Percentiles rank a stretch among this genome's conserved stretches.
phyloP scores from a whole-genome alignment of 495 filamentous ascomycete species.

The Talaromyces stipitatus region DNA sequence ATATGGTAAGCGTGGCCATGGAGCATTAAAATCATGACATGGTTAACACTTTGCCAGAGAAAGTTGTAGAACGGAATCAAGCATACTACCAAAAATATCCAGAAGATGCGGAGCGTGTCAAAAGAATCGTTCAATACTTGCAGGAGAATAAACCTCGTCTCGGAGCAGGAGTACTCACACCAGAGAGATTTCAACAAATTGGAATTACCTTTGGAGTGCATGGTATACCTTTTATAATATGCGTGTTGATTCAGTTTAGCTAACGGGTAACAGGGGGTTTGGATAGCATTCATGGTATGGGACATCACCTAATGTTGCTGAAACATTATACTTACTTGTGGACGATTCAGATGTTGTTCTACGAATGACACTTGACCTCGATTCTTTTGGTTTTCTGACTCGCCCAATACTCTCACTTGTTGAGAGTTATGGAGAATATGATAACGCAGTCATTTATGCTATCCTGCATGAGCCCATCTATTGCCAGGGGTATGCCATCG shows the following conservation, averaged over 20 bases:
- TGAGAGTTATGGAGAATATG: constrained; percentile 58
- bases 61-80: constrained; percentile 57
- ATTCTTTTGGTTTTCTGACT: constrained; percentile 64
- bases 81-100: constrained; percentile 82
- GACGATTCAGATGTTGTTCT: constrained; percentile 52
- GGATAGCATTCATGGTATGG: constrained; percentile 55
- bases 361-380: constrained; percentile 59
- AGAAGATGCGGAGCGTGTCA: constrained; percentile 68
- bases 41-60: constrained; percentile 29
- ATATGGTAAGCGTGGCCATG: constrained; percentile 38
- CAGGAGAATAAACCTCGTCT: constrained; percentile 47
- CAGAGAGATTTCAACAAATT: constrained; percentile 62
- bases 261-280: constrained; percentile 45
- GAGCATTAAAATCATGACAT: neutral
- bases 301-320: neutral
- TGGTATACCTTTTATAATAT: constrained; percentile 29
- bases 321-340: neutral
- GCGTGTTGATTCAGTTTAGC: neutral
- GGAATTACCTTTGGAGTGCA: constrained; percentile 72
- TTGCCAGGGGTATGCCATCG: constrained; percentile 46
- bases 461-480: constrained; percentile 83
- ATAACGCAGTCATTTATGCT: constrained; percentile 73
- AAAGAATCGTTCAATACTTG: constrained; percentile 56
- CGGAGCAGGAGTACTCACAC: constrained; percentile 60
- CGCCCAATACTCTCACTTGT: constrained; percentile 58